Conservation (phyloP, 2,329 filamentous ascomycete species). For the Alternaria metachromatica region DNA sequence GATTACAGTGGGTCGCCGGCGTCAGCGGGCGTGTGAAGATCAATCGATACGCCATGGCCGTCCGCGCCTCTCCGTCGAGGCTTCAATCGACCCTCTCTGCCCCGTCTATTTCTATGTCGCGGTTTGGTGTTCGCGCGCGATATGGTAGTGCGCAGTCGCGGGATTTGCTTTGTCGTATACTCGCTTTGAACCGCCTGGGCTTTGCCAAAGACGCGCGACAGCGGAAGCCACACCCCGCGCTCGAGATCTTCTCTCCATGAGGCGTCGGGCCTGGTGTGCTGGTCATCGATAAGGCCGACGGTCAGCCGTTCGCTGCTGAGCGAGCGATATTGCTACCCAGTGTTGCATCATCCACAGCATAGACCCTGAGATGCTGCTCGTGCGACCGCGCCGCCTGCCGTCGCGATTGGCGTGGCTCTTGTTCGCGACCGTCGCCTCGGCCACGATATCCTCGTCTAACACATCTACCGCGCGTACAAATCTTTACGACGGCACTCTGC, state of each 20-base stretch:
- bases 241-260: slow-evolving; percentile 12
- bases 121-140: not conserved
- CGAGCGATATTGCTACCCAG: not conserved
- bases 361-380: slow-evolving; percentile 22
- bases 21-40: slow-evolving; percentile 8
- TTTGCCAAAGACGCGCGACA: not conserved
- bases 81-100: not conserved
- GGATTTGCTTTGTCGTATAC: not conserved
- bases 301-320: slow-evolving; percentile 2
- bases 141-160: not conserved
- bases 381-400: slow-evolving; percentile 17
- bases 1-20: slow-evolving; percentile 9
- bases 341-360: not conserved
- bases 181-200: not conserved
- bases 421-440: slow-evolving; percentile 25
- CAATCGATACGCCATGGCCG: slow-evolving; percentile 7
- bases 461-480: slow-evolving; percentile 18
- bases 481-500: slow-evolving; percentile 18
- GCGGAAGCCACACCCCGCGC: slow-evolving; percentile 11
- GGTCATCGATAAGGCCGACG: slow-evolving; percentile 22
- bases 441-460: slow-evolving; percentile 37
- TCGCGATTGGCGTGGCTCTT: slow-evolving; percentile 34
- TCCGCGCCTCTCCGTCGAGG: slow-evolving; percentile 5
- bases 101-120: not conserved
- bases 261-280: slow-evolving; percentile 7